A percentile compares a stretch with the other conserved stretches of the same genome.
phyloP scores from a whole-genome alignment of 169 alveolate genomes.

The Perkinsus chesapeaki region DNA sequence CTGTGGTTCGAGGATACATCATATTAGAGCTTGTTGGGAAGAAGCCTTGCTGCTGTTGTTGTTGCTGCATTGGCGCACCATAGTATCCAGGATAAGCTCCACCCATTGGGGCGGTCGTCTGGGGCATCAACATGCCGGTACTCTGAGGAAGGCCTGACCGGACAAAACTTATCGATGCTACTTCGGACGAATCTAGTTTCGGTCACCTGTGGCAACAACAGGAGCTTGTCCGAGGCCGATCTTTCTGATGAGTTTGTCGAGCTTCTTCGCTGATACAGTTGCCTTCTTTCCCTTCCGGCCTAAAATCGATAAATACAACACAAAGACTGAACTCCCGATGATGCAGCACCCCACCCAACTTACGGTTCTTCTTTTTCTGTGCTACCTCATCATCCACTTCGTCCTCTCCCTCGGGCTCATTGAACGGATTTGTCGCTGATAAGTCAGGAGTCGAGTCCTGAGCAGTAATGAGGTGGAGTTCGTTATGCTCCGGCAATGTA shows the following conservation, averaged over 20 bases:
- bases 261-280: background rate
- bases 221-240: background rate
- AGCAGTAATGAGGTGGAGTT: background rate
- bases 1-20: background rate
- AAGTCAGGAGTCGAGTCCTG: background rate
- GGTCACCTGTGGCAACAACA: background rate
- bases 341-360: background rate
- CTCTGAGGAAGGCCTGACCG: background rate
- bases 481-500: background rate
- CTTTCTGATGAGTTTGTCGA: background rate
- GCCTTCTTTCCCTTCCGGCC: background rate
- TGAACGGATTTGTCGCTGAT: background rate
- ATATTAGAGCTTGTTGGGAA: background rate
- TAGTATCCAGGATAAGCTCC: background rate
- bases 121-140: background rate
- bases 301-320: background rate
- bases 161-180: background rate
- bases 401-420: background rate
- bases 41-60: background rate
- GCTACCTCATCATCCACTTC: background rate
- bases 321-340: background rate
- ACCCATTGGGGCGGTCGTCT: background rate
- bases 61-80: no score
- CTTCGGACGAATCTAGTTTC: background rate
- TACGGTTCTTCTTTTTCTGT: background rate